Base-by-base conservation (phyloP, 768 basidiomycete genomes). In the Podaxis sp. region DNA sequence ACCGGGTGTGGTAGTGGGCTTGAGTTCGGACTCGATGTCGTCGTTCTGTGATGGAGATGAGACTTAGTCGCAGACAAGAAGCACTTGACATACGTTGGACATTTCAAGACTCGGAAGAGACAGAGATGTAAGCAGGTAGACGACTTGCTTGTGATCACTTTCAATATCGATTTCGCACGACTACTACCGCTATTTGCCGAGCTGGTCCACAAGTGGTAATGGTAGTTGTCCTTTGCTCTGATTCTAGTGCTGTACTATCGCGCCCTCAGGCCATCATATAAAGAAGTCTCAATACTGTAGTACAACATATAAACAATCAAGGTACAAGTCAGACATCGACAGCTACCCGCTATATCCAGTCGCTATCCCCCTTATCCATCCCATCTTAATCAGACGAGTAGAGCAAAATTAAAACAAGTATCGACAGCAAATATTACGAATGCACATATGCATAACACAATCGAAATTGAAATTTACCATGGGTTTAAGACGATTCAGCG, bases 151-250 rank as follows among this genome's bases (percentile, higher is more conserved):
- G 23, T 23, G 35, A 56, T 61, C 48, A 21, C 55, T 37, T 59
- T 21, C 70, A 68, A 75, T 72, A 86, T 86, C 82, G 86, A 88
- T 89, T 87, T 89, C 86, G 68, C 87, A 89, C 87, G 86, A 69
- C 55, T 76, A 71, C 72, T 74, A 72, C 72, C 77, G 79, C 78
- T 64, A 59, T 68, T 77, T 78, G 77, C 81, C 80, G 78, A 61
- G 63, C 67, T 9, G 10, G 16, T 44, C 47, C 47, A 0, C 28
- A 48, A 21, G 14, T 46, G 18, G 21, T 25, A n/a, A 48, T 11
- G 6, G 47, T 21, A 46, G 44, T 46, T 21, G 16, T n/a, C 21
- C 44, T 11, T 13, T 7, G 47, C 13, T 21, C 47, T 48, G 21
- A n/a, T 48, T 21, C 47, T 7, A 6, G 18, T 6, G 18, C 5